Conservation (phyloP, 129 eudicot species). For the Centaurea solstitialis region DNA sequence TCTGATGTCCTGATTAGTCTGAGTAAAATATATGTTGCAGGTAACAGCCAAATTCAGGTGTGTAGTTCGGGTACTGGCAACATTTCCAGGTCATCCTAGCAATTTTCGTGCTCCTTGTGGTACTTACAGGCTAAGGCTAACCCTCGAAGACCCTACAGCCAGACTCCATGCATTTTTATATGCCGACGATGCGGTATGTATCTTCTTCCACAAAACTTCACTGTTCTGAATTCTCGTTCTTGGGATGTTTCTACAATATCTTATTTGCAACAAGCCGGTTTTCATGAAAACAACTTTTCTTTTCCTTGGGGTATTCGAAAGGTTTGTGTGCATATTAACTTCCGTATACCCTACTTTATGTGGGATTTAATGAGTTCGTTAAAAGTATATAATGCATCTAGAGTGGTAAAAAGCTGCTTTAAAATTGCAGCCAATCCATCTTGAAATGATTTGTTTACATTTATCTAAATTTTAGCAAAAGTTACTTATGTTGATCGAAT, state of each 20-base stretch:
- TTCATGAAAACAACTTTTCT: too few species aligned
- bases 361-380: too few species aligned
- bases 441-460: too few species aligned
- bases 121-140: conserved; percentile 63
- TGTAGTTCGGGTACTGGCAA: conserved; percentile 70
- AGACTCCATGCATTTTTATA: conserved; percentile 76
- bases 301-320: too few species aligned
- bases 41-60: conserved; percentile 80
- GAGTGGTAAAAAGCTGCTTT: too few species aligned
- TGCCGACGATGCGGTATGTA: conserved; percentile 79
- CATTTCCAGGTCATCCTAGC: conserved; percentile 61
- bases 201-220: neutral
- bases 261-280: too few species aligned
- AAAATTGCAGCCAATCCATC: too few species aligned
- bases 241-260: neutral
- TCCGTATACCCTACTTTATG: too few species aligned
- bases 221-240: neutral
- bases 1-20: neutral
- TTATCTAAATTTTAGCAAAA: too few species aligned
- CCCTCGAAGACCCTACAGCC: conserved; percentile 94
- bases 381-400: too few species aligned
- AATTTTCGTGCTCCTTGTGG: conserved; percentile 65
- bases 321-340: too few species aligned
- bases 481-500: too few species aligned
- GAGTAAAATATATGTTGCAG: conserved; percentile 37